These are phyloP conservation scores for Rhodosporidiobolus sp. DNA, from an alignment of 768 basidiomycete species.

Conservation along the genomic window DNA sequence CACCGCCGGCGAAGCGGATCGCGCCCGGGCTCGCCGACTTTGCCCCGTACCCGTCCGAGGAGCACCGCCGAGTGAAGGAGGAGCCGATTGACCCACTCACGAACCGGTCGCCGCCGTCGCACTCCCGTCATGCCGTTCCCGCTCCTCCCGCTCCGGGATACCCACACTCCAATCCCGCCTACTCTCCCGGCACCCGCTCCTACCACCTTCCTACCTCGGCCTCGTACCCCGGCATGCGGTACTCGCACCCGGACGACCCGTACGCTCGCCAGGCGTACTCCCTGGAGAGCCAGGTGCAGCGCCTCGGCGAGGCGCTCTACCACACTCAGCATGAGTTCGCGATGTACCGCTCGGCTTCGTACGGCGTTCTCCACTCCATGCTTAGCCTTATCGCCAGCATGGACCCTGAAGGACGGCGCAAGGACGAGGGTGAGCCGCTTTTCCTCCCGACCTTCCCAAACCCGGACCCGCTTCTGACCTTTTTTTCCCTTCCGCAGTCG, in stretches of 20 bases:
- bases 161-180: not conserved
- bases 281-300: constrained; percentile 17
- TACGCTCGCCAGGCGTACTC: not conserved
- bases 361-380: constrained; percentile 12
- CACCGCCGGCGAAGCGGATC: constrained; percentile 1
- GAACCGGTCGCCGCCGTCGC: not conserved
- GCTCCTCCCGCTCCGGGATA: not conserved
- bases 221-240: not conserved
- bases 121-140: not conserved
- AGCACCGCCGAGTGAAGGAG: not conserved
- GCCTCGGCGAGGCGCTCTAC: constrained; percentile 12
- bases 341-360: not conserved
- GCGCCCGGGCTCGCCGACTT: constrained; percentile 12
- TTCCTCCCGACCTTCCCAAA: not conserved
- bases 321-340: constrained; percentile 20
- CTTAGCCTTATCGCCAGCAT: constrained; percentile 13
- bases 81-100: not conserved
- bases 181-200: not conserved
- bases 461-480: not conserved
- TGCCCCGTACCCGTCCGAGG: not conserved
- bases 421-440: constrained; percentile 12
- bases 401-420: not conserved
- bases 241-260: not conserved
- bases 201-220: not conserved
- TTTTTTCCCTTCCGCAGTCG: constrained; percentile 5